phyloP scores from a whole-genome alignment of 495 filamentous ascomycete species.

The Symbiotaphrina buchneri region DNA sequence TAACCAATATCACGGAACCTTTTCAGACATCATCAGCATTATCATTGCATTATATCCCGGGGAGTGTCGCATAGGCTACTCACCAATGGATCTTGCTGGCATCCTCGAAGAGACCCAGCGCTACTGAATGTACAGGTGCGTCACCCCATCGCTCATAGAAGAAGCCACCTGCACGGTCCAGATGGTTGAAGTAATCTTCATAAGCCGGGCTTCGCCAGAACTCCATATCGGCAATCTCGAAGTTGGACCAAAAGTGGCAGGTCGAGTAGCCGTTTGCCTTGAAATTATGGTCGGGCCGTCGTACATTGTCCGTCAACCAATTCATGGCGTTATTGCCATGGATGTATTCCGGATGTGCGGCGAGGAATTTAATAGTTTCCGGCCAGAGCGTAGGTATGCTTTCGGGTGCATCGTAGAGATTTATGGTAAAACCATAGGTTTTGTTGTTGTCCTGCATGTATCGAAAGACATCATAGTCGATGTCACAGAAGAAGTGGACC shows the following conservation, averaged over 20 bases:
- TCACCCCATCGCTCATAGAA: constrained; percentile 99
- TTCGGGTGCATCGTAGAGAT: constrained; percentile 77
- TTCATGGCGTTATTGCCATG: constrained; percentile 63
- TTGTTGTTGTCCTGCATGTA: constrained; percentile 97
- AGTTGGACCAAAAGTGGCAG: constrained; percentile 99
- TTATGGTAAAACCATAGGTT: constrained; percentile 97
- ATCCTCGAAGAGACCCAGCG: constrained; percentile 85
- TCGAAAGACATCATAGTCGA: constrained; percentile 97
- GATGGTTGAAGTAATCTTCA: constrained; percentile 86
- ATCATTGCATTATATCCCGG: not conserved
- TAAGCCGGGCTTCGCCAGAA: constrained; percentile 89
- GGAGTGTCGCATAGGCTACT: constrained; percentile 11
- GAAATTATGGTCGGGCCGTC: constrained; percentile 56
- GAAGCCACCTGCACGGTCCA: constrained; percentile 89
- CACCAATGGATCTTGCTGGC: constrained; percentile 85
- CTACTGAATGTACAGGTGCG: constrained; percentile 91
- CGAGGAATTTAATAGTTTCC: constrained; percentile 71
- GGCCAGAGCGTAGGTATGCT: constrained; percentile 87
- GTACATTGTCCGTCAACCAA: constrained; percentile 63
- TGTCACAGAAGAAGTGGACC: constrained; percentile 96
- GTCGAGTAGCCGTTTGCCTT: constrained; percentile 85
- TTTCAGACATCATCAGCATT: not conserved
- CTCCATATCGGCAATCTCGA: constrained; percentile 87
- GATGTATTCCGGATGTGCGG: constrained; percentile 61
- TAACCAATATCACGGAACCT: constrained; percentile 99